These are phyloP conservation scores for Solanum sparsipilum DNA, from an alignment of 257 asterid genomes.

Conservation along the genomic window DNA sequence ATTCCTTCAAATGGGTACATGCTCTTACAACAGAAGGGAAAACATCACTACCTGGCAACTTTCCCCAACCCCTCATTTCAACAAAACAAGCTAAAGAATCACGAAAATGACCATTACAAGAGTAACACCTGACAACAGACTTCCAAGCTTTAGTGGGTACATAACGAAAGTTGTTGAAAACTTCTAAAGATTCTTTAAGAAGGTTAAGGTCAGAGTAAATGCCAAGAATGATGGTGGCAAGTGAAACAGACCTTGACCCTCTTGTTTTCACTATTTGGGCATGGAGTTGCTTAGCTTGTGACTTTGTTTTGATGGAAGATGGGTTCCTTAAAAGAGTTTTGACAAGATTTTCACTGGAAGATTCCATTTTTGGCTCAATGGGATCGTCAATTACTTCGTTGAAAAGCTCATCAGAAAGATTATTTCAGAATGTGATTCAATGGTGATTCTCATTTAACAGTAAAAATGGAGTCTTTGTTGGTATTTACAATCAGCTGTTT, in stretches of 20 bases:
- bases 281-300: slow-evolving; percentile 73
- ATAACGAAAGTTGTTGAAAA: slow-evolving; percentile 28
- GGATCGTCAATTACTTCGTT: neutral
- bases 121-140: slow-evolving; percentile 63
- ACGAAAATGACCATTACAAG: slow-evolving; percentile 37
- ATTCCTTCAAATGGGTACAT: slow-evolving; percentile 49
- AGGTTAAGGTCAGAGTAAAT: slow-evolving; percentile 63
- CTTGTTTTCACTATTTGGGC: slow-evolving; percentile 56
- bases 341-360: slow-evolving; percentile 9
- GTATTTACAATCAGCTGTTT: neutral
- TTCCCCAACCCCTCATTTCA: slow-evolving; percentile 61
- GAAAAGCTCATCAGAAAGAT: neutral
- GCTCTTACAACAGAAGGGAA: slow-evolving; percentile 76
- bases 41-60: slow-evolving; percentile 53
- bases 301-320: slow-evolving; percentile 42
- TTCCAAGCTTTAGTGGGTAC: slow-evolving; percentile 71
- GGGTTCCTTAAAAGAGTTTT: slow-evolving; percentile 28
- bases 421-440: neutral
- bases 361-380: slow-evolving; percentile 20
- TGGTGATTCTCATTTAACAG: neutral
- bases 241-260: slow-evolving; percentile 6
- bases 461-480: neutral
- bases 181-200: slow-evolving; percentile 36
- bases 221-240: slow-evolving; percentile 37
- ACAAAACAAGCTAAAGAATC: slow-evolving; percentile 47